Evolutionary conservation across 148 eudicot species (phyloP).

Genomic region (Spergularia bocconei): DNA sequence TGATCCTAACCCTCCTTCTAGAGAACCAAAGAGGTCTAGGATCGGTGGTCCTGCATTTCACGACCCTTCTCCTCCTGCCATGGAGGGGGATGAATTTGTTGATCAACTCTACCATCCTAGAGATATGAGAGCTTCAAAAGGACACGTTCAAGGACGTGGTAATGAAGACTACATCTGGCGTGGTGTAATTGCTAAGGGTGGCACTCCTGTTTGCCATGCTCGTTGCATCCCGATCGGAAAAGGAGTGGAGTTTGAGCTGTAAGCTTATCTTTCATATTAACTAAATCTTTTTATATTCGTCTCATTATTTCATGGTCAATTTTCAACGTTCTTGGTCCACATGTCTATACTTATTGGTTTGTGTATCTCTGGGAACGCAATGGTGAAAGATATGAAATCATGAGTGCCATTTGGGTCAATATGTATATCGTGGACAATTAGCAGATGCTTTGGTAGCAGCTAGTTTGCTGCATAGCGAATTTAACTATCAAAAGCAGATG

Average conservation of each 20-base stretch:
- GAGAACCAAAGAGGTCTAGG: slow-evolving; percentile 78
- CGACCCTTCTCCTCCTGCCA: slow-evolving; percentile 29
- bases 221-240: slow-evolving; percentile 82
- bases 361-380: neutral
- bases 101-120: slow-evolving; percentile 38
- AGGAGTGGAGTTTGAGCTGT: slow-evolving; percentile 66
- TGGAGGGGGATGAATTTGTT: slow-evolving; percentile 31
- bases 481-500: neutral
- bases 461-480: neutral
- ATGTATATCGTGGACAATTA: neutral
- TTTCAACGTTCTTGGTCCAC: neutral
- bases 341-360: neutral
- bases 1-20: slow-evolving; percentile 60
- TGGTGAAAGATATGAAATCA: neutral
- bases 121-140: slow-evolving; percentile 25
- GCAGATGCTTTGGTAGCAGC: neutral
- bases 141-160: slow-evolving; percentile 31
- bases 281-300: neutral
- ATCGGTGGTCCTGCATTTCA: slow-evolving; percentile 37
- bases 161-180: slow-evolving; percentile 76
- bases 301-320: neutral
- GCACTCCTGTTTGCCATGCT: slow-evolving; percentile 80
- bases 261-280: slow-evolving; percentile 35
- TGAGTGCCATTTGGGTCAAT: neutral
- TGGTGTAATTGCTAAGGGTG: slow-evolving; percentile 90